A percentile compares a stretch with the other conserved stretches of the same genome.
Conservation (phyloP, 768 basidiomycete species). For the Fomitopsis serialis region DNA sequence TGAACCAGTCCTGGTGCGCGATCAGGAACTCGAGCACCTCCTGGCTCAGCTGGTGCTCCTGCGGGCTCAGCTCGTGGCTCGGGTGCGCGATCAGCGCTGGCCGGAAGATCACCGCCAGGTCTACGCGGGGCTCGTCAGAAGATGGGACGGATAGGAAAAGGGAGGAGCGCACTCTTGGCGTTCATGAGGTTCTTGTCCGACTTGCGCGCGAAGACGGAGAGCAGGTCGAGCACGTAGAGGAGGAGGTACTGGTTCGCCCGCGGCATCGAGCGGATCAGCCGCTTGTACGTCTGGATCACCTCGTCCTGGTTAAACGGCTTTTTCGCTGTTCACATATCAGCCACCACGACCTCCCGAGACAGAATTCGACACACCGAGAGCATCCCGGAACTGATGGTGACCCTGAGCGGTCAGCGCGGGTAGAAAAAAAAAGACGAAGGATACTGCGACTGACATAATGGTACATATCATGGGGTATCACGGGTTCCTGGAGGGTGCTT, state of each 20-base stretch:
- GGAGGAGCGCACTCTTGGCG: constrained; percentile 60
- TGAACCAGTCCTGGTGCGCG: constrained; percentile 93
- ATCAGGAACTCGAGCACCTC: constrained; percentile 93
- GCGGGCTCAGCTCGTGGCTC: constrained; percentile 76
- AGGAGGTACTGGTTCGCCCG: constrained; percentile 92
- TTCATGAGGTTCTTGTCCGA: constrained; percentile 95
- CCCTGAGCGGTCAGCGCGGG: neutral
- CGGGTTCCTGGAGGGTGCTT: constrained; percentile 64
- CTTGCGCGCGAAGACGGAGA: constrained; percentile 92
- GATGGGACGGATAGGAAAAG: neutral
- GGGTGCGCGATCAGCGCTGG: constrained; percentile 92
- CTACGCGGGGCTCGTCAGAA: constrained; percentile 31
- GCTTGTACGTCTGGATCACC: constrained; percentile 75
- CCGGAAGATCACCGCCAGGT: constrained; percentile 95
- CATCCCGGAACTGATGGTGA: constrained; percentile 65
- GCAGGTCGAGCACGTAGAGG: constrained; percentile 91
- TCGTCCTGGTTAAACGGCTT: constrained; percentile 64
- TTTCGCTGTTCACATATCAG: constrained; percentile 42
- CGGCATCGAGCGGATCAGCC: constrained; percentile 80
- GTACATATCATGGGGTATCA: constrained; percentile 89
- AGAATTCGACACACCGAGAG: constrained; percentile 46
- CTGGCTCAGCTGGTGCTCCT: constrained; percentile 85
- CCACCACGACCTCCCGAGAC: neutral
- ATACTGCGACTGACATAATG: constrained; percentile 58
- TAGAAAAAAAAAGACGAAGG: constrained; percentile 7